Base-by-base conservation (phyloP, 73 alveolate species). In the Paramecium pentaurelia region DNA sequence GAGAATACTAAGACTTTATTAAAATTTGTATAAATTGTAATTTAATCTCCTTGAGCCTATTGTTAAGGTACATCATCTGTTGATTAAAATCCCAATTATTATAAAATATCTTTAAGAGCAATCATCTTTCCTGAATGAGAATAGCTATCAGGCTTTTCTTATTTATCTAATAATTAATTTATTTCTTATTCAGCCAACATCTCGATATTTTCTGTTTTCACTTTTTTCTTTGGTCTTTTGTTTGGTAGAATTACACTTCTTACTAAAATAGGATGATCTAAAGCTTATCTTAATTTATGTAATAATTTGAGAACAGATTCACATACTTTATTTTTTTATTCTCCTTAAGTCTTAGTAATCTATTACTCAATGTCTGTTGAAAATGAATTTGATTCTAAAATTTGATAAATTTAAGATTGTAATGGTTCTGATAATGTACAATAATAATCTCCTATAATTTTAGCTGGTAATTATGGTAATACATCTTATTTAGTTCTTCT, bases 401-500 rank as follows among this genome's bases (percentile, higher is more conserved):
- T 86, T 54, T 97, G 93, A 92, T 95, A 96, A 73, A 96, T 59
- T 75, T 91, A 60, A 34, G 94, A 86, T 92, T 98, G 97, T 28
- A 93, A 58, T 27, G 95, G 85, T 42, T 45, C 71, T 12, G 98
- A 93, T 99, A 98, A 87, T 44, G 93, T 91, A 77, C 99, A 97
- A 30, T 95, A 93, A 84, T 95, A 95, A 95, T 98, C 99, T 73
- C 96, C 95, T n/a, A 98, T 96, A 16, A 97, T 97, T 94, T 98
- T 98, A 8, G 98, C 98, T 16, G 99, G 99, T 77, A 98, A 96
- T 77, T 98, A 99, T 77, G 95, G 93, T 12, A 98, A 87, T 27
- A 98, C 99, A 77, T 97, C 98, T 60, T 97, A 97, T 95, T 98
- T 98, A 71, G 98, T 95, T 86, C 99, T 93, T 94, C 99, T 93